phyloP scores from a whole-genome alignment of 2,329 filamentous ascomycete species.

The Cadophora gregata region DNA sequence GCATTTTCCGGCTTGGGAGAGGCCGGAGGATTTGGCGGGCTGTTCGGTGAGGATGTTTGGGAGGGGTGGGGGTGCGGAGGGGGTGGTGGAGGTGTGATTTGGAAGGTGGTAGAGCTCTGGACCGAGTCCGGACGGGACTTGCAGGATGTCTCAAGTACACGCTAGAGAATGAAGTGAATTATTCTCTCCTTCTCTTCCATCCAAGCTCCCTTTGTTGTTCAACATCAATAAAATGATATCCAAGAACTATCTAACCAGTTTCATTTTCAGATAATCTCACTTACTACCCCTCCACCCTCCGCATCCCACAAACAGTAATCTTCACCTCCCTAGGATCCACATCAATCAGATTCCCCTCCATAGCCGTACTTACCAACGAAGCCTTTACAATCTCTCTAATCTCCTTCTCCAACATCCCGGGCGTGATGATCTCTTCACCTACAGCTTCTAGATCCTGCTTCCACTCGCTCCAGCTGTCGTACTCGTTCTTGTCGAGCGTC shows the following conservation, averaged over 20 bases:
- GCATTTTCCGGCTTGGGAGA: constrained; percentile 66
- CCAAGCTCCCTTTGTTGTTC: too few species aligned
- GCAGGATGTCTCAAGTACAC: too few species aligned
- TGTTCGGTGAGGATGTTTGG: constrained; percentile 64
- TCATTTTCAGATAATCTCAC: not conserved
- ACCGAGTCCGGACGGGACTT: too few species aligned
- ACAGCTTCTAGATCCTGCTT: constrained; percentile 4
- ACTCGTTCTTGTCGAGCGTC: constrained; percentile 15
- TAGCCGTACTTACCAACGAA: not conserved
- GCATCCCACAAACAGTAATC: constrained; percentile 15
- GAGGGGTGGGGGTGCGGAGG: constrained; percentile 50
- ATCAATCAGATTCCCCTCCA: constrained; percentile 8
- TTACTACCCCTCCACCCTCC: constrained; percentile 16
- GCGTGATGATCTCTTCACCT: constrained; percentile 13
- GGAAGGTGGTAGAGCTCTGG: too few species aligned
- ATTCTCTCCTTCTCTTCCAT: too few species aligned
- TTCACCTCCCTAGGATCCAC: constrained; percentile 4
- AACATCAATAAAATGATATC: too few species aligned
- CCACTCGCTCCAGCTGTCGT: constrained; percentile 9
- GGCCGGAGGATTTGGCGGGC: constrained; percentile 55
- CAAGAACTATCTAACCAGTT: too few species aligned
- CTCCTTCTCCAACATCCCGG: not conserved
- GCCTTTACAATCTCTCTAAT: constrained; percentile 1
- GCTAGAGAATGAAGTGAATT: too few species aligned
- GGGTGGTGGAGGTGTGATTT: constrained; percentile 28